Conservation (phyloP, 2,329 filamentous ascomycete genomes). For the Emergomyces pasteurianus region DNA sequence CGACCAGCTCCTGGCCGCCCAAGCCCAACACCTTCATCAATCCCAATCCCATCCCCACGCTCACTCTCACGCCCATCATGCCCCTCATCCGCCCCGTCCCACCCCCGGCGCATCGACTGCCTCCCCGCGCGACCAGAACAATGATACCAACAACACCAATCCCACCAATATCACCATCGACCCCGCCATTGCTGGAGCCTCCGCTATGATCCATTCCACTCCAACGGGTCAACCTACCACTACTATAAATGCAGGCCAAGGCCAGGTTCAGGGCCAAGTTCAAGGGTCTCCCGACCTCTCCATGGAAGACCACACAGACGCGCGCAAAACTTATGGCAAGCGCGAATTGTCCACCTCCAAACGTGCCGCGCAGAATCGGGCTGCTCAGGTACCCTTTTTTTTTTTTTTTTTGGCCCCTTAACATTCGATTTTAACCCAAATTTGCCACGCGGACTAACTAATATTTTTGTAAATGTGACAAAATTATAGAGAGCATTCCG, state of each 20-base stretch:
- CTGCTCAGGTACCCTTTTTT: conserved; percentile 64
- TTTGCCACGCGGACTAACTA: neutral
- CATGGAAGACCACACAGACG: conserved; percentile 27
- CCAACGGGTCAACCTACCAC: neutral
- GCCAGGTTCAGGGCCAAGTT: neutral
- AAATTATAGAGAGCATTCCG: conserved; percentile 72
- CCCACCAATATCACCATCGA: conserved; percentile 31
- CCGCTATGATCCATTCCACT: conserved; percentile 20
- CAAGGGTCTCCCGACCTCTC: neutral
- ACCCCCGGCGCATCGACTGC: conserved; percentile 33
- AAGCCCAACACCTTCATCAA: conserved; percentile 12
- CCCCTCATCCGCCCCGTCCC: conserved; percentile 33
- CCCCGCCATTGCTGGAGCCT: conserved; percentile 42
- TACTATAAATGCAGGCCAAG: neutral
- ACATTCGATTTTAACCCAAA: neutral
- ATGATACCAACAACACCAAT: conserved; percentile 22
- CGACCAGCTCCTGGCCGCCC: conserved; percentile 47
- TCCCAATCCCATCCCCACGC: conserved; percentile 11
- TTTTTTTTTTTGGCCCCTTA: neutral
- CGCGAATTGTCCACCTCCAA: conserved; percentile 91
- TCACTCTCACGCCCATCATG: conserved; percentile 15
- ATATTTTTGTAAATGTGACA: neutral
- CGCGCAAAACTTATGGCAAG: conserved; percentile 61
- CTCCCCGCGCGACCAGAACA: conserved; percentile 38
- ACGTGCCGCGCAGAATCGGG: conserved; percentile 89